phyloP scores from a whole-genome alignment of 108 stramenopile species.

The Fragilariopsis cylindrus region DNA sequence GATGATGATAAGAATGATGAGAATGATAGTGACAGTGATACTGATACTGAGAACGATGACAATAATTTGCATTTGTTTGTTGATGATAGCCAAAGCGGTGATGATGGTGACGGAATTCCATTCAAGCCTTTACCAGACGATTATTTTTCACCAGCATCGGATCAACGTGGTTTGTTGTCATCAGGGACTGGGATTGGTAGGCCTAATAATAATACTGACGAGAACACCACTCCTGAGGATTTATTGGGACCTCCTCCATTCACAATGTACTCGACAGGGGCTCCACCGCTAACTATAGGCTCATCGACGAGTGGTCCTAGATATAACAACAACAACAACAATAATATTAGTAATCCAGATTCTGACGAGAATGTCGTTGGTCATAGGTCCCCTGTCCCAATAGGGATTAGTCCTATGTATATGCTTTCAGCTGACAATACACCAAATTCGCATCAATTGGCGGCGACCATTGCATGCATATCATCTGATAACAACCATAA shows the following conservation, averaged over 20 bases:
- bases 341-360: background rate
- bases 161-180: background rate
- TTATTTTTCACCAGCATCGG: background rate
- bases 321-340: background rate
- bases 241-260: background rate
- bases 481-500: background rate
- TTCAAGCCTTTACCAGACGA: background rate
- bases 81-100: no score
- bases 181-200: background rate
- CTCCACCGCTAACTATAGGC: slow-evolving; percentile 1
- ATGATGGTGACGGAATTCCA: background rate
- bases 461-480: no score
- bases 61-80: background rate
- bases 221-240: background rate
- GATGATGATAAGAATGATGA: no score
- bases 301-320: background rate
- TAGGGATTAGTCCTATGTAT: no score
- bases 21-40: background rate
- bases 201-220: background rate
- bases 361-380: no score
- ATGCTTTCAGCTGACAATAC: no score
- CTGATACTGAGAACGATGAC: slow-evolving; percentile 2
- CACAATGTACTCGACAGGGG: slow-evolving; percentile 1
- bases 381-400: no score
- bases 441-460: no score